Conservation (phyloP, 768 basidiomycete genomes). For the Jaapia argillacea region DNA sequence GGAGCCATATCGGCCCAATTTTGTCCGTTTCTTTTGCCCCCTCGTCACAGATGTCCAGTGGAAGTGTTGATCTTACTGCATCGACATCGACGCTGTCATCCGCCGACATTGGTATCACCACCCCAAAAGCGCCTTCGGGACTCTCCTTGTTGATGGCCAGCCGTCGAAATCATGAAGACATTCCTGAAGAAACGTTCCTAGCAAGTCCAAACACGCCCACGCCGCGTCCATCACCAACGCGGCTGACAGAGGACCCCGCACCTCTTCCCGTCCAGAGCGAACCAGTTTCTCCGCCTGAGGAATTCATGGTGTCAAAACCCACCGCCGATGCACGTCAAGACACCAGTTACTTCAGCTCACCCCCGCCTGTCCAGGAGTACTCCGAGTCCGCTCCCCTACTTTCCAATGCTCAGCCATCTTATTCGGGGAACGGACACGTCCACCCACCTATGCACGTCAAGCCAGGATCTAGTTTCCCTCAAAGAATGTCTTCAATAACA, state of each 20-base stretch:
- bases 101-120: constrained; percentile 10
- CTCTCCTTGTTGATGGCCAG: constrained; percentile 26
- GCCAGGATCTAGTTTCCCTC: too few species aligned
- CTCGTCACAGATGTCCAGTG: background rate
- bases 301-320: too few species aligned
- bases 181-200: constrained; percentile 5
- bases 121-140: constrained; percentile 18
- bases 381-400: too few species aligned
- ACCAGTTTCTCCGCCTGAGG: background rate
- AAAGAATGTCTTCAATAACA: background rate
- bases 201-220: constrained; percentile 1
- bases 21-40: constrained; percentile 11
- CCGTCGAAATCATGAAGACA: too few species aligned
- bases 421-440: too few species aligned
- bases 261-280: background rate
- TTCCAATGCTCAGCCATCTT: too few species aligned
- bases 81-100: constrained; percentile 11
- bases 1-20: too few species aligned
- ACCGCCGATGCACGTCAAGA: too few species aligned
- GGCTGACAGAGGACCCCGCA: background rate
- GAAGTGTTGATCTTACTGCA: constrained; percentile 15
- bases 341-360: too few species aligned
- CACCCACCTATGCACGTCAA: too few species aligned
- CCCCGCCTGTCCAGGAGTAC: too few species aligned
- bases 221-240: constrained; percentile 4